These are phyloP conservation scores for Babjeviella inositovora DNA, from an alignment of 805 yeast genomes.

Conservation along the genomic window DNA sequence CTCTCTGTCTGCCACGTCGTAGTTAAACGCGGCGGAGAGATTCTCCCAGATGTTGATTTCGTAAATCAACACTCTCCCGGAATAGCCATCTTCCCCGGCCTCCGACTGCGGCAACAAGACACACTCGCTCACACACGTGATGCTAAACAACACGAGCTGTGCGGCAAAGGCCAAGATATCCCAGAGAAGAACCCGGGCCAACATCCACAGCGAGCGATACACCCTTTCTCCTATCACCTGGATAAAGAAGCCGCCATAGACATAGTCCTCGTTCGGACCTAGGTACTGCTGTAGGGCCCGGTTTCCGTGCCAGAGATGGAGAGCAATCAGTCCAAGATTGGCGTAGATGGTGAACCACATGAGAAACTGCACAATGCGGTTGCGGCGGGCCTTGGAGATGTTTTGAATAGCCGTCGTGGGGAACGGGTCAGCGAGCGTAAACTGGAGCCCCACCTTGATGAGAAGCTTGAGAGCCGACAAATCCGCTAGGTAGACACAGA, in stretches of 20 bases:
- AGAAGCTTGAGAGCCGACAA: not conserved
- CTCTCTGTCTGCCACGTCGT: too few species aligned
- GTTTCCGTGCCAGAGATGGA: not conserved
- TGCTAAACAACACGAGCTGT: constrained; percentile 1
- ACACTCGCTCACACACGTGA: constrained; percentile 1
- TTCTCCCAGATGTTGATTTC: not conserved
- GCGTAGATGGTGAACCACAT: not conserved
- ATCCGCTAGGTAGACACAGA: not conserved
- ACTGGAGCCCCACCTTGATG: not conserved
- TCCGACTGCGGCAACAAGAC: not conserved
- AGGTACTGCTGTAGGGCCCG: too few species aligned
- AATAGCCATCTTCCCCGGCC: constrained; percentile 1
- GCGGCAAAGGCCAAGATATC: not conserved
- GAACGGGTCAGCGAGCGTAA: constrained; percentile 1
- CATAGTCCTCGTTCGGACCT: not conserved
- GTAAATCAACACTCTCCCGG: not conserved
- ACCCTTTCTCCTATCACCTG: constrained; percentile 1
- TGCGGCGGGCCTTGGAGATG: not conserved
- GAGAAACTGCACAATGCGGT: not conserved
- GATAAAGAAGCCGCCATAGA: constrained; percentile 1
- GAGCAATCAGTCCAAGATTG: not conserved
- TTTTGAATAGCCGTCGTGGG: not conserved
- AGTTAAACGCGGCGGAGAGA: too few species aligned
- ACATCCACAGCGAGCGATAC: not conserved
- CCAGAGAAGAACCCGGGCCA: not conserved